Evolutionary conservation across 2,329 filamentous ascomycete genomes (phyloP).

Genomic region (Fusarium sp.): DNA sequence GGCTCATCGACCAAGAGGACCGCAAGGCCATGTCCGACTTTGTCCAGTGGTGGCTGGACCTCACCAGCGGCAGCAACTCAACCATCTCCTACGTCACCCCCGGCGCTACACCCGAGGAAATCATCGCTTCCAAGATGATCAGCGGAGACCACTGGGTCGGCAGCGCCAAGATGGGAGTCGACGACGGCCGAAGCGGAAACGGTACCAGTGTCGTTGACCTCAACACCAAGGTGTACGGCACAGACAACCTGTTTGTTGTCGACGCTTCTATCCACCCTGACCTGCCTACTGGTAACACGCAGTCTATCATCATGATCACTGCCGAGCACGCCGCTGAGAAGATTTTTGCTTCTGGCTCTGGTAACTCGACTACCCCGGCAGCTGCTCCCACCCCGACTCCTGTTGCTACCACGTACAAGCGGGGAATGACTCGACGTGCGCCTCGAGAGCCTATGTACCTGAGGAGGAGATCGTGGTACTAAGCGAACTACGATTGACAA

Average conservation of each 20-base stretch:
- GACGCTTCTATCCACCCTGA: constrained; percentile 71
- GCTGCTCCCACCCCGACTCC: constrained; percentile 12
- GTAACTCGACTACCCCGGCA: constrained; percentile 27
- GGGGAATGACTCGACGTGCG: not conserved
- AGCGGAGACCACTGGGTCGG: constrained; percentile 44
- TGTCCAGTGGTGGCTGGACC: constrained; percentile 40
- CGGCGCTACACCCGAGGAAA: constrained; percentile 31
- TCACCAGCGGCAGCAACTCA: constrained; percentile 33
- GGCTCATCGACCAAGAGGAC: constrained; percentile 40
- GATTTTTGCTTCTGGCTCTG: constrained; percentile 29
- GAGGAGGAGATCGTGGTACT: constrained; percentile 24
- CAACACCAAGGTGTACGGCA: constrained; percentile 68
- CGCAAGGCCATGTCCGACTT: constrained; percentile 40
- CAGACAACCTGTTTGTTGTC: constrained; percentile 70
- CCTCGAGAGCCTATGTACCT: constrained; percentile 17
- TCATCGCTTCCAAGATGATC: constrained; percentile 39
- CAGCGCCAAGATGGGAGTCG: constrained; percentile 55
- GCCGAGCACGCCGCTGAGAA: constrained; percentile 42
- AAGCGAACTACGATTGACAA: not conserved
- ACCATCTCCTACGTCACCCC: constrained; percentile 36
- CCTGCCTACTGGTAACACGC: constrained; percentile 42
- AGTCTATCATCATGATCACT: constrained; percentile 43
- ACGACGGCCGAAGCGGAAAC: constrained; percentile 56
- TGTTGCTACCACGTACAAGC: constrained; percentile 18
- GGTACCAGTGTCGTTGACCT: constrained; percentile 66